phyloP scores from a whole-genome alignment of 2,329 filamentous ascomycete species.

The Aspergillus glaucus region DNA sequence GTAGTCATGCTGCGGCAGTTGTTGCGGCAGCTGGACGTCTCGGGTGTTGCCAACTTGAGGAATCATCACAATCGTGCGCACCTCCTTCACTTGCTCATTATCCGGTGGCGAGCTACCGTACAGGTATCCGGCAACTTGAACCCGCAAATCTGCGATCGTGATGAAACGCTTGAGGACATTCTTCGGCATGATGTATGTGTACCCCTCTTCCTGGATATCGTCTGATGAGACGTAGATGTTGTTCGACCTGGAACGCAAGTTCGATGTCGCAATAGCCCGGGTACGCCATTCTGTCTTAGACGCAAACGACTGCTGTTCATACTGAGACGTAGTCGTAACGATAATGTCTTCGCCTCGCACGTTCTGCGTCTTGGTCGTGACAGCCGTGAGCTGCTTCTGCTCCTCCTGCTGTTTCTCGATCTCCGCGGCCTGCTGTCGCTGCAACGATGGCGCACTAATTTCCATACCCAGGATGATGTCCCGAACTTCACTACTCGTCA shows the following conservation, averaged over 20 bases:
- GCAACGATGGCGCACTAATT: slow-evolving; percentile 94
- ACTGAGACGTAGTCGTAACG: slow-evolving; percentile 95
- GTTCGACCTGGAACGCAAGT: slow-evolving; percentile 86
- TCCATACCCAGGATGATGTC: slow-evolving; percentile 99
- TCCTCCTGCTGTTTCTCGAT: slow-evolving; percentile 99
- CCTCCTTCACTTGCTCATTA: slow-evolving; percentile 94
- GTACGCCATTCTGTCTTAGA: slow-evolving; percentile 99
- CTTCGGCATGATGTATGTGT: slow-evolving; percentile 98
- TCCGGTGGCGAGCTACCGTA: slow-evolving; percentile 90
- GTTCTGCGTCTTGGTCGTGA: slow-evolving; percentile 97
- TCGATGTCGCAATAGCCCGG: slow-evolving; percentile 90
- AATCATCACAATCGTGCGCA: slow-evolving; percentile 94
- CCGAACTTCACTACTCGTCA: slow-evolving; percentile 93
- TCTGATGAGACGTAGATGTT: slow-evolving; percentile 98
- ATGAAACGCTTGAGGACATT: slow-evolving; percentile 98
- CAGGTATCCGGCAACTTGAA: slow-evolving; percentile 92
- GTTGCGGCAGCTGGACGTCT: slow-evolving; percentile 82
- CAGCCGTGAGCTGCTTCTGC: slow-evolving; percentile 90
- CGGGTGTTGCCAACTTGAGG: slow-evolving; percentile 92
- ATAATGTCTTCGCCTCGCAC: slow-evolving; percentile 96
- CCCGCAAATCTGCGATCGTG: slow-evolving; percentile 88
- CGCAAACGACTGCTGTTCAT: slow-evolving; percentile 94
- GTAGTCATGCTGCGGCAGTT: slow-evolving; percentile 87
- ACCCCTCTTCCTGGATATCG: slow-evolving; percentile 81
- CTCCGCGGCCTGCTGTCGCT: slow-evolving; percentile 95